Evolutionary conservation across 805 yeast species (phyloP), one percentile per base, ranked within the genome.

Genomic region (Cyberlindnera lachancei): DNA sequence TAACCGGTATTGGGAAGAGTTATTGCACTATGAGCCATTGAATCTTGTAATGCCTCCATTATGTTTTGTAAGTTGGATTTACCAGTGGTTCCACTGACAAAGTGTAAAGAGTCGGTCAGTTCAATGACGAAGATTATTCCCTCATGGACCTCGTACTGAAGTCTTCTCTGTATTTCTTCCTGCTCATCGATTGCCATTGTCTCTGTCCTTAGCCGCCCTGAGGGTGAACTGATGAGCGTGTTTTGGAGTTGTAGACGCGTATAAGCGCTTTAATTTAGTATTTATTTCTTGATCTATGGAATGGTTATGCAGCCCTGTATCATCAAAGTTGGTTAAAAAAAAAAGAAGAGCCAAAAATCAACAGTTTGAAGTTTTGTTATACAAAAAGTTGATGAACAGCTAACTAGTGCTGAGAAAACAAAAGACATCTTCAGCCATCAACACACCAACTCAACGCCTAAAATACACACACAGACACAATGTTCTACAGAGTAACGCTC

Each of bases 401-500:
- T n/a, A n/a, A n/a, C n/a, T n/a, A n/a, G n/a, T n/a, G n/a, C n/a
- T n/a, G n/a, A n/a, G n/a, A n/a, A n/a, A n/a, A n/a, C n/a, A n/a
- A n/a, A n/a, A n/a, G n/a, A n/a, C n/a, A n/a, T n/a, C n/a, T n/a
- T n/a, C n/a, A n/a, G n/a, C n/a, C n/a, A n/a, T n/a, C n/a, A n/a
- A n/a, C n/a, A n/a, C n/a, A n/a, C n/a, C n/a, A n/a, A n/a, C n/a
- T 24, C 27, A 25, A 15, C 18, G 29, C 17, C 15, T 33, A 16
- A 5, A 17, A 18, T 13, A 14, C 8, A 18, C 23, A 14, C 20
- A 18, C 13, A 25, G 23, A 3, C 9, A 7, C 6, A 18, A 61
- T 61, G 66, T 59, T 53, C 52, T 78, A 70, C 59, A 76, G 81
- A 55, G 73, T 87, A 36, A 77, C 87, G 15, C 86, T 86, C 48